Conservation (phyloP, 1,139 yeast species). For the Groenewaldozyma sp. region DNA sequence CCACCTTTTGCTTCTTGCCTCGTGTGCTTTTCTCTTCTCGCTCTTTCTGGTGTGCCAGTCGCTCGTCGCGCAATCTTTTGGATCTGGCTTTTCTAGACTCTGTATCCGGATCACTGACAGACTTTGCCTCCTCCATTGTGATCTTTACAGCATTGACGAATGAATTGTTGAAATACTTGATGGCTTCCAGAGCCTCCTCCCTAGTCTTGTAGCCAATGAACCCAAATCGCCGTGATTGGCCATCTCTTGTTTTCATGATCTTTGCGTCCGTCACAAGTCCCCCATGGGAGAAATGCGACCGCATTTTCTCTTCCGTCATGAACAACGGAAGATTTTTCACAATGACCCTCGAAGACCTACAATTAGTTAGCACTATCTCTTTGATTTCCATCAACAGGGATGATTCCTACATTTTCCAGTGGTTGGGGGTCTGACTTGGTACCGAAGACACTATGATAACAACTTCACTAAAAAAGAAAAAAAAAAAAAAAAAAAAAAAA, state of each 20-base stretch:
- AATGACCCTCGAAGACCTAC: constrained; percentile 68
- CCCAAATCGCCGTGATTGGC: constrained; percentile 88
- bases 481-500: neutral
- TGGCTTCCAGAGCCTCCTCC: constrained; percentile 73
- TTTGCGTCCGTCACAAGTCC: constrained; percentile 73
- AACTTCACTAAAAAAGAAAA: neutral
- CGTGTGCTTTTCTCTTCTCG: constrained; percentile 33
- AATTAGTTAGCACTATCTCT: constrained; percentile 4
- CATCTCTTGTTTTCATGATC: constrained; percentile 67
- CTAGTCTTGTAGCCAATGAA: constrained; percentile 73
- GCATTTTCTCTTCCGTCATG: constrained; percentile 65
- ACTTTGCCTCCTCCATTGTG: constrained; percentile 73
- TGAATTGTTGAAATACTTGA: constrained; percentile 61
- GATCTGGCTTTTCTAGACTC: constrained; percentile 39
- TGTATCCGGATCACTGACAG: constrained; percentile 66
- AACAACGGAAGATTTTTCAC: constrained; percentile 89
- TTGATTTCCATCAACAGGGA: neutral
- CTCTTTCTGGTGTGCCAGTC: constrained; percentile 41
- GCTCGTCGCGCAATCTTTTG: constrained; percentile 24
- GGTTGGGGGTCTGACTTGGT: neutral
- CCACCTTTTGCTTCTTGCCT: neutral
- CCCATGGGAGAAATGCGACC: constrained; percentile 57
- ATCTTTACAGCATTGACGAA: constrained; percentile 77
- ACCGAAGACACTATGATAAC: neutral
- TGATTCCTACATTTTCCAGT: neutral